These are phyloP conservation scores for Cornus florida DNA, from an alignment of 148 eudicot species.

Conservation along the genomic window DNA sequence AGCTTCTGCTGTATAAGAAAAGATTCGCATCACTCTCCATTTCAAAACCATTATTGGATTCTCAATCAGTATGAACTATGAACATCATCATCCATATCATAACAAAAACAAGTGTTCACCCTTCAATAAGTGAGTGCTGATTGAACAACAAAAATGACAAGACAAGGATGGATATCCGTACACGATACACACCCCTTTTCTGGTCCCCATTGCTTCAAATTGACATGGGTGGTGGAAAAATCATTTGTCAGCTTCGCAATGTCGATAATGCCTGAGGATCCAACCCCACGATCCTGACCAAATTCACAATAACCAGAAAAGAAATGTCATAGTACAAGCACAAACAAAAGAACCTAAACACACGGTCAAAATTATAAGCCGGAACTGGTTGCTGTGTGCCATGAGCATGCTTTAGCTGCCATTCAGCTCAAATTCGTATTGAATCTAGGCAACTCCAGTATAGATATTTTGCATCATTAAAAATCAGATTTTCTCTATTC, in stretches of 20 bases:
- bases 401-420: not conserved
- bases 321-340: not conserved
- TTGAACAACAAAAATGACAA: constrained; percentile 16
- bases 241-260: constrained; percentile 3
- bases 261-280: constrained; percentile 5
- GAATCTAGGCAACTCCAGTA: not conserved
- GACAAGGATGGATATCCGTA: constrained; percentile 4
- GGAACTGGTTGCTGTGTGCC: not conserved
- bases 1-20: constrained; percentile 1
- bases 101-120: not conserved
- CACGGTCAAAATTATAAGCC: too few species aligned
- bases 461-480: not conserved
- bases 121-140: not conserved
- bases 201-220: not conserved
- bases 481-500: not conserved
- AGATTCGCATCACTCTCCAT: not conserved
- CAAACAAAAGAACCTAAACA: not conserved
- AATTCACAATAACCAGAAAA: not conserved
- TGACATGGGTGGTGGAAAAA: not conserved
- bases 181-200: constrained; percentile 5
- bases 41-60: not conserved
- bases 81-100: not conserved
- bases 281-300: not conserved
- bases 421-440: constrained; percentile 5
- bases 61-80: not conserved